A percentile compares a stretch with the other conserved stretches of the same genome.
Evolutionary conservation across 2,329 filamentous ascomycete species (phyloP).

Genomic region (Colletotrichum cuscutae): DNA sequence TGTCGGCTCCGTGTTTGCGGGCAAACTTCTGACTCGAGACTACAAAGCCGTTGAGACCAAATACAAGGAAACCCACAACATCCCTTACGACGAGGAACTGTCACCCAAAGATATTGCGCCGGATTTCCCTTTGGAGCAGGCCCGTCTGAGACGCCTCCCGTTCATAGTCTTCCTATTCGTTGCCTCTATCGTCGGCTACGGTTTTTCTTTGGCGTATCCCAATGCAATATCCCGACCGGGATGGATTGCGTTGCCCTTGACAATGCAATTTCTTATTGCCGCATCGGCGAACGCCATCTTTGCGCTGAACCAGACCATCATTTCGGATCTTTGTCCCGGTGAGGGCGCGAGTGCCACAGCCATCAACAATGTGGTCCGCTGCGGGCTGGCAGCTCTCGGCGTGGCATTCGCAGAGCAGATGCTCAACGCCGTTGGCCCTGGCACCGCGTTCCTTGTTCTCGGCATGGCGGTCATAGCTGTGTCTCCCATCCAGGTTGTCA

Average conservation of each 20-base stretch:
- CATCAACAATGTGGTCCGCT: constrained; percentile 44
- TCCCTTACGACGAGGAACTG: constrained; percentile 40
- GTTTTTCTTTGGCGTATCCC: constrained; percentile 42
- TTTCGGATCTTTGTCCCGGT: constrained; percentile 46
- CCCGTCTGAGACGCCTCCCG: constrained; percentile 50
- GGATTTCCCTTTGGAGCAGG: constrained; percentile 55
- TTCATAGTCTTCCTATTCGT: constrained; percentile 45
- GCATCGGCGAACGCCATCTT: constrained; percentile 49
- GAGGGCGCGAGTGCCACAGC: constrained; percentile 46
- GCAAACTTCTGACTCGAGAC: constrained; percentile 53
- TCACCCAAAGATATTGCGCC: constrained; percentile 39
- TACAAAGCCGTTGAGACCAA: constrained; percentile 38
- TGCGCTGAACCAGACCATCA: constrained; percentile 46
- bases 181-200: constrained; percentile 50
- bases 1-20: constrained; percentile 51
- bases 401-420: constrained; percentile 27
- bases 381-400: constrained; percentile 26
- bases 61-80: constrained; percentile 32
- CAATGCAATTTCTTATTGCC: constrained; percentile 48
- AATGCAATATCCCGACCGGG: constrained; percentile 30
- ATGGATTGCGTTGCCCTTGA: constrained; percentile 42
- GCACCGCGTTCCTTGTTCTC: constrained; percentile 17
- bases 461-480: constrained; percentile 23
- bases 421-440: constrained; percentile 25
- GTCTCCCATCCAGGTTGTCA: constrained; percentile 27